Conservation (phyloP, 2,329 filamentous ascomycete genomes). For the Pseudocercospora cruenta region DNA sequence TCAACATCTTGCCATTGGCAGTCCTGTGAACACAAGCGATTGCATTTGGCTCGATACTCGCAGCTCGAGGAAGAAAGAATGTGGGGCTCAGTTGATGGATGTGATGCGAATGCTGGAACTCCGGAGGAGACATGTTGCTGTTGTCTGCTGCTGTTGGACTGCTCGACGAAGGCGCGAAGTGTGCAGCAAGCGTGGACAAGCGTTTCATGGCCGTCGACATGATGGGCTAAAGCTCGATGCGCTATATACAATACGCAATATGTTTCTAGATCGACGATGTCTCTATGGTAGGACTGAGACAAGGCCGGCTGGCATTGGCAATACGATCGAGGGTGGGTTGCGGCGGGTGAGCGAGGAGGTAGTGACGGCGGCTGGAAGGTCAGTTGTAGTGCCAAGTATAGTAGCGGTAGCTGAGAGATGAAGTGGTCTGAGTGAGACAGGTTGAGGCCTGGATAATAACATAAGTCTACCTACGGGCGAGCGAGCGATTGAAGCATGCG, state of each 20-base stretch:
- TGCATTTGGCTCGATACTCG: conserved; percentile 79
- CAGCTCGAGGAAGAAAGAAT: conserved; percentile 82
- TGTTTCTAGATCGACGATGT: conserved; percentile 18
- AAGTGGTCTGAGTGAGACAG: conserved; percentile 17
- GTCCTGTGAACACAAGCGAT: conserved; percentile 30
- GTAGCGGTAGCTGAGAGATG: conserved; percentile 3
- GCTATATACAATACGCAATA: conserved; percentile 16
- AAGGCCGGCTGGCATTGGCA: background rate
- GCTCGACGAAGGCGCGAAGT: conserved; percentile 43
- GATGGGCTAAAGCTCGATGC: conserved; percentile 19
- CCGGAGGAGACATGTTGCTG: conserved; percentile 25
- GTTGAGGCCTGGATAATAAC: conserved; percentile 1
- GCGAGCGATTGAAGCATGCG: background rate
- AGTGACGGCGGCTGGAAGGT: conserved; percentile 7
- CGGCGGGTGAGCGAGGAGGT: background rate
- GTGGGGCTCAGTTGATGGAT: conserved; percentile 86
- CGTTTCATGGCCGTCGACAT: conserved; percentile 69
- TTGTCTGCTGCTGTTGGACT: conserved; percentile 32
- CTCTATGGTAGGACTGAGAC: conserved; percentile 21
- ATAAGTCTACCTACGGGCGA: background rate
- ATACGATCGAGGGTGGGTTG: conserved; percentile 9
- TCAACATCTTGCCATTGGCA: conserved; percentile 66
- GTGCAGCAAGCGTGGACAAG: conserved; percentile 58
- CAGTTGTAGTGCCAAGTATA: background rate
- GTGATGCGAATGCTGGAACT: conserved; percentile 55